Evolutionary conservation across 1,139 yeast genomes (phyloP), one percentile per base, ranked within the genome.

Genomic region (Geotrichum reessii): DNA sequence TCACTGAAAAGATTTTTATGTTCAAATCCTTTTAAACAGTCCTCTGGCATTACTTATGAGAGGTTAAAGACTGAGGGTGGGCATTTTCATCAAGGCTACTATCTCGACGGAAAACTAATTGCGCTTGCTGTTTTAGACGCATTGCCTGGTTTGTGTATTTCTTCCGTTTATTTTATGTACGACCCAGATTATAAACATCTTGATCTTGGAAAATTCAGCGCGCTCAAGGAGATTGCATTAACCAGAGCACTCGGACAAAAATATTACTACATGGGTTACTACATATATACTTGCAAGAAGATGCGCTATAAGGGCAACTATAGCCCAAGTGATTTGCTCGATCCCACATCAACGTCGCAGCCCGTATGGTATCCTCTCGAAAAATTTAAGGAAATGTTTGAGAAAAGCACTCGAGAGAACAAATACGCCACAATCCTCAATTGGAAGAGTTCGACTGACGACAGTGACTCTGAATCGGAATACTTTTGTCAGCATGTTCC

Each of bases 101-200:
- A 87, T 66, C 70, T 81, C 25, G 80, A 87, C 53, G 83, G 73
- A 5, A 77, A 79, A 61, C 74, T 92, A 37, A 81, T 89, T 47
- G 97, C 95, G 0, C 73, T 92, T 40, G 89, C 90, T 0, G 88
- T 91, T 0, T 69, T 87, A 28, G 98, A 92, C 70, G 75, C 91
- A 40, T 70, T 92, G 46, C 96, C 96, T 0, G 46, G 47, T 9
- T 72, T 82, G 19, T 87, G 92, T 0, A 71, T 92, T 0, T 89
- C 96, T 0, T 85, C 96, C 0, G 93, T 92, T 0, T 92, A 91
- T 68, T 87, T 91, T 67, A 83, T 91, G 19, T 90, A 95, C 89
- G 95, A 91, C 68, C 95, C 96, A 0, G 92, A 84, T 61, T 86
- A 78, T 69, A 83, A 85, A 1, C 78, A 82, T 59, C 73, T 86